Conservation (phyloP, 2,329 filamentous ascomycete genomes). For the Esteya vermicola region DNA sequence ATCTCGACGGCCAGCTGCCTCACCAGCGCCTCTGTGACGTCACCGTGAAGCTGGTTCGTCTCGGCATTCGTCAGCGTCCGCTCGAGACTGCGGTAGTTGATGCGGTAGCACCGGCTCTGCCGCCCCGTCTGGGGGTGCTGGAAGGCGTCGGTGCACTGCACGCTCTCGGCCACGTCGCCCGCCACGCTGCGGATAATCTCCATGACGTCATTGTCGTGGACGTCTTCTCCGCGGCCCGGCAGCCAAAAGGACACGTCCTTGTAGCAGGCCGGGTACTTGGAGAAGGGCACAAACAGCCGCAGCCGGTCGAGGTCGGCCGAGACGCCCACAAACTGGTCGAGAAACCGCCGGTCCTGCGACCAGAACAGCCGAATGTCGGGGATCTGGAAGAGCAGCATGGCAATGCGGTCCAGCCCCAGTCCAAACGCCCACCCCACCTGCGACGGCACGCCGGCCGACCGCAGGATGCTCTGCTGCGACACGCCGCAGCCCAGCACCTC, state of each 20-base stretch:
- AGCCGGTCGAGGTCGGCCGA: slow-evolving; percentile 33
- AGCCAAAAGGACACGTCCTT: slow-evolving; percentile 97
- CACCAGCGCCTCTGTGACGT: slow-evolving; percentile 51
- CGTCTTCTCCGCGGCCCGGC: background rate
- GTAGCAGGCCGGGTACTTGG: slow-evolving; percentile 76
- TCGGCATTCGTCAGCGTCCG: slow-evolving; percentile 76
- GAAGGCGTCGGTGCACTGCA: slow-evolving; percentile 73
- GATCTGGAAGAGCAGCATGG: slow-evolving; percentile 94
- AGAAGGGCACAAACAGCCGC: slow-evolving; percentile 69
- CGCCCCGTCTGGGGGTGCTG: slow-evolving; percentile 72
- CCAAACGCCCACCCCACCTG: slow-evolving; percentile 93
- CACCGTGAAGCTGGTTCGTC: slow-evolving; percentile 60
- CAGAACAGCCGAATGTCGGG: slow-evolving; percentile 96
- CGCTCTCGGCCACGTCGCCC: slow-evolving; percentile 79
- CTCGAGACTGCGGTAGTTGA: slow-evolving; percentile 89
- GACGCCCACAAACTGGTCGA: slow-evolving; percentile 65
- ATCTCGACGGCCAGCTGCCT: slow-evolving; percentile 66
- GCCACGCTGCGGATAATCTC: slow-evolving; percentile 75
- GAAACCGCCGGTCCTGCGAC: slow-evolving; percentile 72
- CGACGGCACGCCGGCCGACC: slow-evolving; percentile 58
- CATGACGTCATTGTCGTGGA: slow-evolving; percentile 97
- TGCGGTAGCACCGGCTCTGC: slow-evolving; percentile 78
- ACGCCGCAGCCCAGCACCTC: slow-evolving; percentile 92
- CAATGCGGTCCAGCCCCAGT: slow-evolving; percentile 82
- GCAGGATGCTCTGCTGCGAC: slow-evolving; percentile 67